phyloP scores from a whole-genome alignment of 108 stramenopile species.

The Nannochloropsis granulata region DNA sequence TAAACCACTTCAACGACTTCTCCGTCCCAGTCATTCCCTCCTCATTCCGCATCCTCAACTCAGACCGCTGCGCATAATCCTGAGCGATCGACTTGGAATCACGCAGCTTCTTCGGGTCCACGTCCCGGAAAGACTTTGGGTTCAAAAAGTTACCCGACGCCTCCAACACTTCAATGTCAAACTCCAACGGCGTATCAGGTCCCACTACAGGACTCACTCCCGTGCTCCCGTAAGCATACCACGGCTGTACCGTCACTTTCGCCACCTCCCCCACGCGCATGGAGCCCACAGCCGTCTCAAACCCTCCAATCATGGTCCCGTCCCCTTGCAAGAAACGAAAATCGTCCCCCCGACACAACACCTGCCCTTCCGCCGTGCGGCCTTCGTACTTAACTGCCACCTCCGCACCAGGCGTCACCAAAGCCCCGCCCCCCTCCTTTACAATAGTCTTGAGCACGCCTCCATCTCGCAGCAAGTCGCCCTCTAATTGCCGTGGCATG shows the following conservation, averaged over 20 bases:
- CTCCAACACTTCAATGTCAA: conserved; percentile 25
- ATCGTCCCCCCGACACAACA: conserved; percentile 4
- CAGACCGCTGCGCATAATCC: background rate
- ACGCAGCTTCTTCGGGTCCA: conserved; percentile 15
- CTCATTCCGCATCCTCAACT: conserved; percentile 2
- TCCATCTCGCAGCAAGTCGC: background rate
- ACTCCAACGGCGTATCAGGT: conserved; percentile 4
- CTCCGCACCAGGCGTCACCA: background rate
- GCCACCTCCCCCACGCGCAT: conserved; percentile 19
- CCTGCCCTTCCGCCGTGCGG: background rate
- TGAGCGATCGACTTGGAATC: conserved; percentile 11
- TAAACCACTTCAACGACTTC: conserved; percentile 27
- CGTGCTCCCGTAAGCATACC: conserved; percentile 25
- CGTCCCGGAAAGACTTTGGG: conserved; percentile 17
- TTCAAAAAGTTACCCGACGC: conserved; percentile 28
- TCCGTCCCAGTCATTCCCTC: conserved; percentile 12
- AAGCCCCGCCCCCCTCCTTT: background rate
- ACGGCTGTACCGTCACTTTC: background rate
- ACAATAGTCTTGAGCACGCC: background rate
- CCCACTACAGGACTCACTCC: conserved; percentile 19
- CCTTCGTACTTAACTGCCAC: background rate
- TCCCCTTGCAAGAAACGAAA: conserved; percentile 18
- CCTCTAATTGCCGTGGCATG: background rate
- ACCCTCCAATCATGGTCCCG: conserved; percentile 32
- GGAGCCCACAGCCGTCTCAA: conserved; percentile 16